These are phyloP conservation scores for Starmera dryadoides DNA, from an alignment of 805 yeast species.

Conservation along the genomic window DNA sequence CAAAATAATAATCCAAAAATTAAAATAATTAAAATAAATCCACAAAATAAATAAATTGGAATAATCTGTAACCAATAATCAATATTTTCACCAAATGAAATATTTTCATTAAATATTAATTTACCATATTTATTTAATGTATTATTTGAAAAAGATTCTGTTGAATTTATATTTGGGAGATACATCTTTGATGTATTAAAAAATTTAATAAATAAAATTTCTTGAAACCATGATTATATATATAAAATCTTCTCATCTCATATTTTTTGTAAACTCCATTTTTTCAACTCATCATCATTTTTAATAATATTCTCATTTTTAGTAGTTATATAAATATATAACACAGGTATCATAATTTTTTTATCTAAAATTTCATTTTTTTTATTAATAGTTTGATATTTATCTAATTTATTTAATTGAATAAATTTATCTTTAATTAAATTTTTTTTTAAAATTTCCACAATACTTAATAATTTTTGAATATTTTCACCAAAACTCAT, in stretches of 20 bases:
- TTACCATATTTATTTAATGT: too few relatives aligned
- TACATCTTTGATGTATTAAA: too few relatives aligned
- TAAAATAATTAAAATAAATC: too few relatives aligned
- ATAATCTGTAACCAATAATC: not conserved
- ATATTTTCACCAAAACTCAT: slow-evolving; percentile 18
- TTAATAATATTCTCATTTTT: slow-evolving; percentile 2
- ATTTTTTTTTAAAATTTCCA: slow-evolving; percentile 16
- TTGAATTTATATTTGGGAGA: too few relatives aligned
- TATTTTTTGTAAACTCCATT: slow-evolving; percentile 13
- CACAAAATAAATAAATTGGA: not conserved
- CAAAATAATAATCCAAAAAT: not conserved
- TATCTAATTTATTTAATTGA: slow-evolving; percentile 18
- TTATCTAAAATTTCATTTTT: slow-evolving; percentile 16
- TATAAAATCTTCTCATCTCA: too few relatives aligned
- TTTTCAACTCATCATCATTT: slow-evolving; percentile 5
- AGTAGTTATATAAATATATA: slow-evolving; percentile 10
- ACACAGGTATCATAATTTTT: slow-evolving; percentile 12
- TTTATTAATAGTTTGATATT: slow-evolving; percentile 8
- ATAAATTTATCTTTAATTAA: slow-evolving; percentile 2
- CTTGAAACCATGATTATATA: too few relatives aligned
- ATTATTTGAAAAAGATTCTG: too few relatives aligned
- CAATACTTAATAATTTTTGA: slow-evolving; percentile 15
- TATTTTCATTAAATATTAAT: too few relatives aligned
- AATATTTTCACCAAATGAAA: not conserved
- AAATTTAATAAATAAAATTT: too few relatives aligned